A percentile compares a stretch with the other conserved stretches of the same genome.
These are phyloP conservation scores for Xylaria sp. DNA, from an alignment of 2,329 filamentous ascomycete species.

Conservation along the genomic window DNA sequence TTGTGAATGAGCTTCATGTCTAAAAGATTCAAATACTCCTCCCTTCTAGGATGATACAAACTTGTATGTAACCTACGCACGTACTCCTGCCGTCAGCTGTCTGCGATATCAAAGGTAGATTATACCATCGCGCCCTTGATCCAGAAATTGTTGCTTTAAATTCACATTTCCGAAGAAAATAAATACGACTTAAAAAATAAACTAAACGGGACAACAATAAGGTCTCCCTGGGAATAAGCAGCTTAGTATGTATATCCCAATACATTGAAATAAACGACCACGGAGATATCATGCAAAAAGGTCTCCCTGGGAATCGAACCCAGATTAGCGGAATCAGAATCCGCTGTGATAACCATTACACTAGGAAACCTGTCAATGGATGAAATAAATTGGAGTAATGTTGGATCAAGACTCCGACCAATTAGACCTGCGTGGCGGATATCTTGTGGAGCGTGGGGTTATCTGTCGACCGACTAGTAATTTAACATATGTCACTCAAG, in stretches of 20 bases:
- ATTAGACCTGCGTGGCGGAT: background rate
- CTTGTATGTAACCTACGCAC: no score
- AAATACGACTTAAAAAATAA: no score
- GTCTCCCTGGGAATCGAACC: slow-evolving; percentile 41
- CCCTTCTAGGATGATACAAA: background rate
- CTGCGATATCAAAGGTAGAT: no score
- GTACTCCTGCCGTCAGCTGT: no score
- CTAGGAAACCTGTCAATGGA: slow-evolving; percentile 35
- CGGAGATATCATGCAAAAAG: background rate
- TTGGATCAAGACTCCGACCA: background rate
- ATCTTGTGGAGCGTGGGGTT: background rate
- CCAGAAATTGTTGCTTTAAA: no score
- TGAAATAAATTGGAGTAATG: background rate
- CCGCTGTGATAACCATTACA: slow-evolving; percentile 41
- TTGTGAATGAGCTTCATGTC: background rate
- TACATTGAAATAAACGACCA: no score
- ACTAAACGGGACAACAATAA: no score
- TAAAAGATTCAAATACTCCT: background rate
- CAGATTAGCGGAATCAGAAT: slow-evolving; percentile 41
- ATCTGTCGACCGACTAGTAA: background rate
- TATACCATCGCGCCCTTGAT: no score
- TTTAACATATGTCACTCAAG: background rate
- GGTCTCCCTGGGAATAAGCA: no score
- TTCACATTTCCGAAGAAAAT: no score
- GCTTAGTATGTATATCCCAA: no score